A percentile compares a stretch with the other conserved stretches of the same genome.
These are phyloP conservation scores for Basidiobolus meristosporus DNA, from an alignment of 371 early-diverging fungal genomes.

Conservation along the genomic window DNA sequence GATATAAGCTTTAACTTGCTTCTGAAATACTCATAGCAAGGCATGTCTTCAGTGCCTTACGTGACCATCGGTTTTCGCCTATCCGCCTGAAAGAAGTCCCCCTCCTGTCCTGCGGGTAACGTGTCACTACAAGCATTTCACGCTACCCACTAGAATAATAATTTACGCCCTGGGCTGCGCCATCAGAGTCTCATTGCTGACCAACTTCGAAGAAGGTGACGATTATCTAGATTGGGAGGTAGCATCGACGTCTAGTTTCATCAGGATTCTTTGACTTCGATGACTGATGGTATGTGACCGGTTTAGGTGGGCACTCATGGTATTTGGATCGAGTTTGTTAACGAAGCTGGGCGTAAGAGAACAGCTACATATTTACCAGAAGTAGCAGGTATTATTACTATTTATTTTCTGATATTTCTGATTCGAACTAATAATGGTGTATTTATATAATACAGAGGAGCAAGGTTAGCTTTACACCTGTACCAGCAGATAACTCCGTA, in stretches of 20 bases:
- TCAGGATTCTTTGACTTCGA: neutral
- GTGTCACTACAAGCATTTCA: neutral
- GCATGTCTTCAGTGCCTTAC: slow-evolving; percentile 44
- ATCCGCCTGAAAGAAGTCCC: slow-evolving; percentile 44
- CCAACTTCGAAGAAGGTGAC: slow-evolving; percentile 55
- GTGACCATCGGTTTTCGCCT: slow-evolving; percentile 68
- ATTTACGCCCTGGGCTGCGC: neutral
- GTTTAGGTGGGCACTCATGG: slow-evolving; percentile 65
- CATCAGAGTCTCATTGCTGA: slow-evolving; percentile 58
- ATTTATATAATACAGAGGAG: too few relatives aligned
- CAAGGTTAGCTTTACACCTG: slow-evolving; percentile 16
- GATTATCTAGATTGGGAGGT: slow-evolving; percentile 77
- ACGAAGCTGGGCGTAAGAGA: slow-evolving; percentile 19
- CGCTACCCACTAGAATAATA: neutral
- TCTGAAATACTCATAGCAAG: too few relatives aligned
- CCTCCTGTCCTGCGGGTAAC: slow-evolving; percentile 30
- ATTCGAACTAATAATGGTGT: too few relatives aligned
- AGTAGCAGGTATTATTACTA: slow-evolving; percentile 29
- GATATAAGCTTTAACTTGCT: neutral
- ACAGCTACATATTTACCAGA: slow-evolving; percentile 88
- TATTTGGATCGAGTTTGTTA: slow-evolving; percentile 69
- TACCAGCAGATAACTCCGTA: neutral
- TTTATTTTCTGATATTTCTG: too few relatives aligned
- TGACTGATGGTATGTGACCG: neutral
- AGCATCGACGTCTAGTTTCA: too few relatives aligned